Evolutionary conservation across 2,329 filamentous ascomycete genomes (phyloP).

Genomic region (Fusarium bulbicola): DNA sequence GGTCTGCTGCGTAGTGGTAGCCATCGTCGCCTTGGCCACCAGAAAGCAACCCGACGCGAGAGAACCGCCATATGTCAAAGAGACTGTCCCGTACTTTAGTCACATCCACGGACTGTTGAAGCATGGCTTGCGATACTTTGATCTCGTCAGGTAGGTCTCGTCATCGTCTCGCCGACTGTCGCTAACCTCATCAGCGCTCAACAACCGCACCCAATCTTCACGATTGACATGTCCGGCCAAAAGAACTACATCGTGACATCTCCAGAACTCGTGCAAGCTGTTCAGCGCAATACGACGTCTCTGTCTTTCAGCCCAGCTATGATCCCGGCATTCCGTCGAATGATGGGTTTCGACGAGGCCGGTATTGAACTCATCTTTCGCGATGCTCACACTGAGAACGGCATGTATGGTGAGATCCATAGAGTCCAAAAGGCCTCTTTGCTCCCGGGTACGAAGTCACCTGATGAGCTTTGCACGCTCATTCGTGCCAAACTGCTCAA

Average conservation of each 20-base stretch:
- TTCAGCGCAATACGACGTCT: slow-evolving; percentile 28
- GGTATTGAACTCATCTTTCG: slow-evolving; percentile 36
- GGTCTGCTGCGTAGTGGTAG: slow-evolving; percentile 15
- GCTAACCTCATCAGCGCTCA: slow-evolving; percentile 17
- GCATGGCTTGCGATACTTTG: slow-evolving; percentile 32
- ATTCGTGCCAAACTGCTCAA: slow-evolving; percentile 12
- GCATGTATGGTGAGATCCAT: slow-evolving; percentile 37
- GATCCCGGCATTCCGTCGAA: slow-evolving; percentile 33
- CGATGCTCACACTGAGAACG: slow-evolving; percentile 35
- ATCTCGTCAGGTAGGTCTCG: slow-evolving; percentile 18
- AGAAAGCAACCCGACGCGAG: slow-evolving; percentile 17
- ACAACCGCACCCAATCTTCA: slow-evolving; percentile 36
- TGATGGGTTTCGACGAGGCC: slow-evolving; percentile 33
- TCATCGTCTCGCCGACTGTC: accelerated
- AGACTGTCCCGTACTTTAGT: slow-evolving; percentile 17
- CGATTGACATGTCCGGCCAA: slow-evolving; percentile 35
- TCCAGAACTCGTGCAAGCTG: slow-evolving; percentile 32
- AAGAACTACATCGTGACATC: slow-evolving; percentile 37
- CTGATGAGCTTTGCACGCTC: slow-evolving; percentile 14
- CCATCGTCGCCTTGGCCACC: neutral
- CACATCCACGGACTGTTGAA: slow-evolving; percentile 29
- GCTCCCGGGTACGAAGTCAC: slow-evolving; percentile 24
- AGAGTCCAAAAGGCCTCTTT: slow-evolving; percentile 27
- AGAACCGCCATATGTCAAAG: slow-evolving; percentile 25
- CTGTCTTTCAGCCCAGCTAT: slow-evolving; percentile 31